Base-by-base conservation (phyloP, 2,329 filamentous ascomycete genomes). In the Neofusicoccum sp. region DNA sequence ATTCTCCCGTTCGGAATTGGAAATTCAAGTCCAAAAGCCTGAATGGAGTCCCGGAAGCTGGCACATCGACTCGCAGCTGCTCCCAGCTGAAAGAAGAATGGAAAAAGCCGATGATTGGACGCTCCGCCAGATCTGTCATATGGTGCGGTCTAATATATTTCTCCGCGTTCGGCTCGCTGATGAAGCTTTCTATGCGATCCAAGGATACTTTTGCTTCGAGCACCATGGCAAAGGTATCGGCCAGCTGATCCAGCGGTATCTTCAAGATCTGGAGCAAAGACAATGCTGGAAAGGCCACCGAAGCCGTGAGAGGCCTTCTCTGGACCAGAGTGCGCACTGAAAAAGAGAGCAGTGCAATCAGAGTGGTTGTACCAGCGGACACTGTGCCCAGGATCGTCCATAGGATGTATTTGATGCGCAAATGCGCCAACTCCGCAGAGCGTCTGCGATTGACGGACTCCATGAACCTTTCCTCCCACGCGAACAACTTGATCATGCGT, bases 401-500 rank as follows among this genome's bases (percentile, higher is more conserved):
- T 38, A 97, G 81, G 64, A 96, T 86, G 76, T 96, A 99, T 63
- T 93, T 86, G 40, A 84, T 85, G 61, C 92, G 88, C 58, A 99
- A 76, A 33, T 91, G 86, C 67, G 84, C 86, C 56, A 99, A 82
- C 74, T 99, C 95, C 3, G 80, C 80, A 44, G 82, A 81, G 64
- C 95, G 87, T 78, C 96, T 97, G 73, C 97, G 93, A 63, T 96
- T 89, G 34, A 99, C 91, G 59, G 91, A 86, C 24, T 86, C 84
- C 61, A 90, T 86, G 72, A 97, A 99, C 2, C 93, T 89, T 68
- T 92, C 87, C 74, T 99, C 95, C 95, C 95, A 99, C 0, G 95
- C 93, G 73, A 99, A 99, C 75, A 95, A 99, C 73, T 99, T 99
- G 84, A 99, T 98, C 73, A 99, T 97, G 56, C 95, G 87, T 66